Evolutionary conservation across 83 land plant species (phyloP).

Genomic region (Picea engelmannii): DNA sequence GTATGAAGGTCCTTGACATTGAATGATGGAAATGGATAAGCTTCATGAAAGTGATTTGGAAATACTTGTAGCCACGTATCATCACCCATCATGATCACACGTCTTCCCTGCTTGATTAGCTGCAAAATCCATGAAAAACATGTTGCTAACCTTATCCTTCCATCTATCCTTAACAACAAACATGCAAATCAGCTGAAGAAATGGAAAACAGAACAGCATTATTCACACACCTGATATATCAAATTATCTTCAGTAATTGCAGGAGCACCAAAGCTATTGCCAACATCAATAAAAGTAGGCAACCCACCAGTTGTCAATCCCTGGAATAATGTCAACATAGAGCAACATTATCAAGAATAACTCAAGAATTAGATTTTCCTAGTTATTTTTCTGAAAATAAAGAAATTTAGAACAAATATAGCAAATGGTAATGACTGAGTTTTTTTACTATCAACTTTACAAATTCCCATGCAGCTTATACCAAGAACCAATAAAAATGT

Average conservation of each 20-base stretch:
- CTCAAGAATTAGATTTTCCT: not conserved
- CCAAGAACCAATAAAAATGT: too few relatives aligned
- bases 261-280: conserved; percentile 98
- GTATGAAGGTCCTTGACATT: conserved; percentile 99
- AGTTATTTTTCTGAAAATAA: not conserved
- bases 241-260: conserved; percentile 97
- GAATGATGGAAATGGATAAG: conserved; percentile 92
- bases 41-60: conserved; percentile 80
- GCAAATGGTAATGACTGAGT: not conserved
- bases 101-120: conserved; percentile 79
- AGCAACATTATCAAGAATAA: not conserved
- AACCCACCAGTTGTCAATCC: conserved; percentile 95
- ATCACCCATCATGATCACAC: conserved; percentile 98
- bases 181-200: conserved; percentile 9
- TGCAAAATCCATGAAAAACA: conserved; percentile 28
- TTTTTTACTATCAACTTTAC: not conserved
- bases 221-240: conserved; percentile 69
- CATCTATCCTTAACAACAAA: not conserved
- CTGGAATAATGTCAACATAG: conserved; percentile 35
- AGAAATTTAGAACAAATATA: not conserved
- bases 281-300: conserved; percentile 98
- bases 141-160: not conserved
- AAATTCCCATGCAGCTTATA: not conserved
- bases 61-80: conserved; percentile 96
- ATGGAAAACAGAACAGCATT: not conserved